Conservation (phyloP, 2,329 filamentous ascomycete species). For the Sporothrix protearum region DNA sequence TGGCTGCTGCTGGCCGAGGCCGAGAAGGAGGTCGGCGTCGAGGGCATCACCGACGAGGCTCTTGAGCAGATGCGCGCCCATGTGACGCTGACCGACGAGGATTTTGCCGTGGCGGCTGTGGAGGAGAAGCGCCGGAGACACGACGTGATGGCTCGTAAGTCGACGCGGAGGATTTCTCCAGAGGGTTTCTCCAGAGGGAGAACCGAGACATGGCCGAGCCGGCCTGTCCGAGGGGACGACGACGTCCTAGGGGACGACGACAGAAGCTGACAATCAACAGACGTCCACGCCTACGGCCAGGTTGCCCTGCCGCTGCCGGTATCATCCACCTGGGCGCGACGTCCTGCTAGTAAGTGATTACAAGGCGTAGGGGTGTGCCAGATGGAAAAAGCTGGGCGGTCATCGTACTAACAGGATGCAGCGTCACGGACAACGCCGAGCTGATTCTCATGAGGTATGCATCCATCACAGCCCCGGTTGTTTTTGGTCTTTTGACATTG, state of each 20-base stretch:
- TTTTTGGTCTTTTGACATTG: too few relatives aligned
- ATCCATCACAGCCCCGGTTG: not conserved
- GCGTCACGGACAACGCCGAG: slow-evolving; percentile 62
- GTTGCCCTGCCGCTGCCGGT: slow-evolving; percentile 70
- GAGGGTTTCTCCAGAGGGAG: too few relatives aligned
- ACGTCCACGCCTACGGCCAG: slow-evolving; percentile 71
- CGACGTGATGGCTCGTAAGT: slow-evolving; percentile 34
- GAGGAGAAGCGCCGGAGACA: slow-evolving; percentile 74
- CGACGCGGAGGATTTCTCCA: too few relatives aligned
- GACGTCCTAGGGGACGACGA: not conserved
- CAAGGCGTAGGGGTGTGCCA: too few relatives aligned
- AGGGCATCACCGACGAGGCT: slow-evolving; percentile 66
- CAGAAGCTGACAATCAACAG: slow-evolving; percentile 35
- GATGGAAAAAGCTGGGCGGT: not conserved
- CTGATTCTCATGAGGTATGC: slow-evolving; percentile 63
- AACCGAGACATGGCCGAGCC: too few relatives aligned
- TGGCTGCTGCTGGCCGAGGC: slow-evolving; percentile 82
- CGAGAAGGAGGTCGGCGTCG: slow-evolving; percentile 75
- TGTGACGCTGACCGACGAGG: slow-evolving; percentile 41
- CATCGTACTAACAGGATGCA: slow-evolving; percentile 2
- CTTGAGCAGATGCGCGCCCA: slow-evolving; percentile 73
- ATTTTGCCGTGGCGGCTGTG: slow-evolving; percentile 68
- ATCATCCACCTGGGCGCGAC: slow-evolving; percentile 77
- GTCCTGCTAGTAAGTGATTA: slow-evolving; percentile 39
- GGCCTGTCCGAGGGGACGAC: not conserved